Percentiles rank a stretch among this genome's conserved stretches.
These are phyloP conservation scores for Daldinia caldariorum DNA, from an alignment of 495 filamentous ascomycete species.

Conservation along the genomic window DNA sequence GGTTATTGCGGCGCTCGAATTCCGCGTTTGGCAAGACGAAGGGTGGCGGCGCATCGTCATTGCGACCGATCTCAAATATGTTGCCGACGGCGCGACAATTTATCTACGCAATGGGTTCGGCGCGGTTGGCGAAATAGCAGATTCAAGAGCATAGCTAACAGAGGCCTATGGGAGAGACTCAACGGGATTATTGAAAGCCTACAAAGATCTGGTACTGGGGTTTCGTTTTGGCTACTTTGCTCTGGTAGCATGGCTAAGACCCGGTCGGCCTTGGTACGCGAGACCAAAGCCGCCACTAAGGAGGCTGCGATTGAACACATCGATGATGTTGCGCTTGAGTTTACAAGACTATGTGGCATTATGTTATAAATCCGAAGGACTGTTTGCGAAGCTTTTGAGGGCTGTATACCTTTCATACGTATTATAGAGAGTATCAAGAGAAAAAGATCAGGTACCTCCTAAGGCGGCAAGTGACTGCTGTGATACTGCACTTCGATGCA, in stretches of 20 bases:
- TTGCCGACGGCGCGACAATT: conserved; percentile 54
- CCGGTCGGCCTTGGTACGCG: conserved; percentile 28
- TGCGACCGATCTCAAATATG: conserved; percentile 59
- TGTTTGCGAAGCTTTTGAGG: not conserved
- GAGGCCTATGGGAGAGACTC: conserved; percentile 57
- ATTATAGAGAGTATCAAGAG: not conserved
- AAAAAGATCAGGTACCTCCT: not conserved
- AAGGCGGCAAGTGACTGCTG: not conserved
- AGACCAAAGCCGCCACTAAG: conserved; percentile 44
- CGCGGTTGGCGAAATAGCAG: conserved; percentile 50
- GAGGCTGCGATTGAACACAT: conserved; percentile 30
- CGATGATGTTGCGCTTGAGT: conserved; percentile 30
- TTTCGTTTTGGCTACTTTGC: conserved; percentile 48
- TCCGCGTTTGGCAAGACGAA: conserved; percentile 52
- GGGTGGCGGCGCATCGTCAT: conserved; percentile 57
- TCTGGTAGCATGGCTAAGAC: conserved; percentile 13
- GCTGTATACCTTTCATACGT: not conserved
- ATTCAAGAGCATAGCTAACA: conserved; percentile 45
- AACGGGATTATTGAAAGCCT: conserved; percentile 30
- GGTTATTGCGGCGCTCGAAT: conserved; percentile 54
- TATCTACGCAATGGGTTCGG: conserved; percentile 56
- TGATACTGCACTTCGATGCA: not conserved
- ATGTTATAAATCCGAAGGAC: conserved; percentile 18
- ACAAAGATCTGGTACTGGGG: conserved; percentile 38
- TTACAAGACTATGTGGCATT: conserved; percentile 46